Conservation (phyloP, 306 rosid species). For the Gastrolobium villosum region DNA sequence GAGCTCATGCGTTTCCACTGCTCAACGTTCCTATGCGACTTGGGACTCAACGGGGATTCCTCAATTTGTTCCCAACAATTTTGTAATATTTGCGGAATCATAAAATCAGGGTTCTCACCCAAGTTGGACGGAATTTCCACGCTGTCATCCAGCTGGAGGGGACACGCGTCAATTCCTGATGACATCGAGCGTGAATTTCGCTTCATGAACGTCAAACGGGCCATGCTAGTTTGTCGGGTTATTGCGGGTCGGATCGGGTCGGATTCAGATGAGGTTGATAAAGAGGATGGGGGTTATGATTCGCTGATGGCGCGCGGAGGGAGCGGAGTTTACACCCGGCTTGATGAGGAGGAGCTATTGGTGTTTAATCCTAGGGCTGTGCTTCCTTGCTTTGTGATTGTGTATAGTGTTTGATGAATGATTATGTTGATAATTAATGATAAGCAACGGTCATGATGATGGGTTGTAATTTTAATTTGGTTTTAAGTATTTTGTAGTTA, state of each 20-base stretch:
- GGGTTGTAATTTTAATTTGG: slow-evolving; percentile 46
- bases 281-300: slow-evolving; percentile 76
- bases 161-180: slow-evolving; percentile 85
- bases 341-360: slow-evolving; percentile 89
- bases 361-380: slow-evolving; percentile 97
- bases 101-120: slow-evolving; percentile 86
- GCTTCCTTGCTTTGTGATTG: slow-evolving; percentile 98
- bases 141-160: slow-evolving; percentile 86
- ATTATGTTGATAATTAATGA: neutral
- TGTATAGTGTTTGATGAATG: slow-evolving; percentile 67
- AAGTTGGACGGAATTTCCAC: slow-evolving; percentile 95
- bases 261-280: slow-evolving; percentile 67
- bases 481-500: slow-evolving; percentile 46
- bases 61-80: slow-evolving; percentile 78
- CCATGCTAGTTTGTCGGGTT: slow-evolving; percentile 88
- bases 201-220: slow-evolving; percentile 93
- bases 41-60: slow-evolving; percentile 79
- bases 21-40: slow-evolving; percentile 79
- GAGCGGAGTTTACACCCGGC: slow-evolving; percentile 63
- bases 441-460: slow-evolving; percentile 23
- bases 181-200: slow-evolving; percentile 81
- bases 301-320: slow-evolving; percentile 75
- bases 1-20: slow-evolving; percentile 96
- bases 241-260: slow-evolving; percentile 92
- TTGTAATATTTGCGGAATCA: slow-evolving; percentile 84